Evolutionary conservation across 257 asterid species (phyloP), one percentile per base, ranked within the genome.

Genomic region (Linaria vulgaris): DNA sequence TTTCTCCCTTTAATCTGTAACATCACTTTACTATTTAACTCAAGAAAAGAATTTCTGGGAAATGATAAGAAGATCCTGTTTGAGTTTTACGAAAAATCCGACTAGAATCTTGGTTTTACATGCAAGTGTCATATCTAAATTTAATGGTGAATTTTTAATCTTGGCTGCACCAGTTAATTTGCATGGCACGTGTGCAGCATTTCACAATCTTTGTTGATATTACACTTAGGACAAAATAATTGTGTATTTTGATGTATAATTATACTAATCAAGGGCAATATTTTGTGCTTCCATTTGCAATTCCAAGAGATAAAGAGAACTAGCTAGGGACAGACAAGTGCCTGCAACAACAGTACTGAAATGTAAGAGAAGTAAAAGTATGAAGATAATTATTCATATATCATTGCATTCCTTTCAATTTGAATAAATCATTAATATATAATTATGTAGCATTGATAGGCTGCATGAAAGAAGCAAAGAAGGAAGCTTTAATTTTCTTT

Each of bases 371-470:
- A 62, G 77, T 63, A 46, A 34, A 82, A 82, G 76, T 85, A 74
- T 70, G 85, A 76, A n/a, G n/a, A n/a, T 76, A 80, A 84, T 83
- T 58, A 86, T 83, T 79, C 78, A 77, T 80, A 74, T 58, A 83
- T 83, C 81, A 86, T 86, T 79, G 79, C 90, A 56, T 55, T 79
- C 75, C 69, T 61, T 61, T 68, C 38, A n/a, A n/a, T 72, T 20
- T 68, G 16, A 25, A 22, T 59, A 68, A 71, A 73, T 77, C 84
- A 83, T 83, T 77, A 60, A 51, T 67, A 41, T 63, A 81, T 75
- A 74, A 76, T 72, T 74, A 43, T 78, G 75, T 66, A 48, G 80
- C 69, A 67, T 66, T 45, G 62, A 68, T 52, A 69, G 76, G 59
- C 59, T 75, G 80, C 86, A 77, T 71, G 72, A 70, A 80, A 80